Conservation (phyloP, 2,329 filamentous ascomycete species). For the Zymoseptoria ardabiliae region DNA sequence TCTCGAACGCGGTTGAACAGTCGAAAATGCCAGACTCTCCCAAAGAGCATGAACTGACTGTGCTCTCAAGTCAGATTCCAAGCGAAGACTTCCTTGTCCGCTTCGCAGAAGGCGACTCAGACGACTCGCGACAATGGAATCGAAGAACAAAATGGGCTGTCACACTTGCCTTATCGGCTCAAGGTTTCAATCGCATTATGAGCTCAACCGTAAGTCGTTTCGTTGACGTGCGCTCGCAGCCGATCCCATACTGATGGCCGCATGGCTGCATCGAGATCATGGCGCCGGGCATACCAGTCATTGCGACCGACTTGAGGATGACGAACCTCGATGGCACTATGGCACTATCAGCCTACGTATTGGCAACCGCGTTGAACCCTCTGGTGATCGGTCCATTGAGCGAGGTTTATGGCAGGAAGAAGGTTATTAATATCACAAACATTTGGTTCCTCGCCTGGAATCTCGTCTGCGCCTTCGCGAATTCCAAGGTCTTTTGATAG, state of each 20-base stretch:
- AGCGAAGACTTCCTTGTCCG: neutral
- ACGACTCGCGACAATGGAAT: neutral
- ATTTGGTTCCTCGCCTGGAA: constrained; percentile 48
- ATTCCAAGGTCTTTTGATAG: constrained; percentile 36
- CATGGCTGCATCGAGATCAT: constrained; percentile 34
- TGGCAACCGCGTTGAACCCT: constrained; percentile 17
- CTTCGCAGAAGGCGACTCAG: neutral
- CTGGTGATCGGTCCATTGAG: constrained; percentile 13
- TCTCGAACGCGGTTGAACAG: neutral
- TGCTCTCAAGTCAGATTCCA: neutral
- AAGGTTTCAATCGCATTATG: constrained; percentile 47
- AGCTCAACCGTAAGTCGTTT: constrained; percentile 29
- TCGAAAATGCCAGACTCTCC: neutral
- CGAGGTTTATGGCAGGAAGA: constrained; percentile 43
- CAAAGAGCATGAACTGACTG: neutral
- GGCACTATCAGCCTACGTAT: constrained; percentile 16
- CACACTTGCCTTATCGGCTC: constrained; percentile 43
- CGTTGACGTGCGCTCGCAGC: neutral
- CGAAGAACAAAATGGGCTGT: constrained; percentile 40
- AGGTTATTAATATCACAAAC: constrained; percentile 39
- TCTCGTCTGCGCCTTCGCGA: constrained; percentile 40
- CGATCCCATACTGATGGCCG: neutral
- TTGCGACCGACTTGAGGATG: constrained; percentile 37
- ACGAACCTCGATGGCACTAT: constrained; percentile 9
- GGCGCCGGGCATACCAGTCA: constrained; percentile 39